Evolutionary conservation across 331 rosid species (phyloP).

Genomic region (Malus hybrid): DNA sequence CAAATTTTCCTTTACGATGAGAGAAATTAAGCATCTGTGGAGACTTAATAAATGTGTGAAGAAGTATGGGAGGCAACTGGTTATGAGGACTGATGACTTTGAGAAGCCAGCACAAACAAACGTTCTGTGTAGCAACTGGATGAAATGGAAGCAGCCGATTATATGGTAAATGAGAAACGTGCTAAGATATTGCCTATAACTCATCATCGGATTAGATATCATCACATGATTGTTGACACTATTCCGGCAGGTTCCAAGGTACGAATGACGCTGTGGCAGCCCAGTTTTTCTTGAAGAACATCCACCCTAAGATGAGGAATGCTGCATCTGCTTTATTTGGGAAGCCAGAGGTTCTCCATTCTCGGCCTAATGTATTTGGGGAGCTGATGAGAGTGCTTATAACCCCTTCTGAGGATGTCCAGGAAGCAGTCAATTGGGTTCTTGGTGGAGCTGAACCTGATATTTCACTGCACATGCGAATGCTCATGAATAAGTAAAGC

Average conservation of each 20-base stretch:
- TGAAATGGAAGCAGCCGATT: constrained; percentile 84
- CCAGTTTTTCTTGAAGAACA: constrained; percentile 89
- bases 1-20: constrained; percentile 70
- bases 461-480: constrained; percentile 87
- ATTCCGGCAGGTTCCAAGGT: constrained; percentile 77
- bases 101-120: constrained; percentile 83
- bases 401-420: constrained; percentile 70
- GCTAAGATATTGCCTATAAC: not conserved
- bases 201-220: constrained; percentile 2
- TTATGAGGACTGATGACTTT: constrained; percentile 89
- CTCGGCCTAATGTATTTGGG: constrained; percentile 86
- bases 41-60: constrained; percentile 69
- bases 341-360: constrained; percentile 45
- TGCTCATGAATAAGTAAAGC: constrained; percentile 78
- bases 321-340: constrained; percentile 83
- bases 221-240: constrained; percentile 21
- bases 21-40: constrained; percentile 91
- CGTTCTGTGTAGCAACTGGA: constrained; percentile 93
- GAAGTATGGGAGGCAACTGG: constrained; percentile 54
- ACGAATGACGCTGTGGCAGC: constrained; percentile 77
- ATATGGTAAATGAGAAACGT: constrained; percentile 54
- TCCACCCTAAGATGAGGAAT: constrained; percentile 71
- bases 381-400: constrained; percentile 89
- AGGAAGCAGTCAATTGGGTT: constrained; percentile 81
- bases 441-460: constrained; percentile 74